phyloP scores from a whole-genome alignment of 2,329 filamentous ascomycete genomes.

The Penicillium carneum region DNA sequence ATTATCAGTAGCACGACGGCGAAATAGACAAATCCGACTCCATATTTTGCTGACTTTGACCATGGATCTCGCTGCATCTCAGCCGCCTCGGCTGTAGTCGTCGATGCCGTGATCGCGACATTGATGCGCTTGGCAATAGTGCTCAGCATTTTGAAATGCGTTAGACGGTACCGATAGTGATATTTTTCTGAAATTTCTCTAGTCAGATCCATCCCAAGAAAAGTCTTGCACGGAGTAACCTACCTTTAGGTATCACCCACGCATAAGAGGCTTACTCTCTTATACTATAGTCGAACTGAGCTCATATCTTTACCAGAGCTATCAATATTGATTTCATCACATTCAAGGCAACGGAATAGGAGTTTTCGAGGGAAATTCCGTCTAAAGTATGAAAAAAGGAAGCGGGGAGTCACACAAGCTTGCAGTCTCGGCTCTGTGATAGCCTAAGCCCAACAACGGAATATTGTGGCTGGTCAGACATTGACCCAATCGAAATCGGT shows the following conservation, averaged over 20 bases:
- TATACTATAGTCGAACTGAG: slow-evolving; percentile 17
- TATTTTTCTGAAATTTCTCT: background rate
- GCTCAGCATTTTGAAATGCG: slow-evolving; percentile 25
- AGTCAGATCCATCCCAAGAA: background rate
- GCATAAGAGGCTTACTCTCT: slow-evolving; percentile 16
- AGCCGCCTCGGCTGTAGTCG: slow-evolving; percentile 62
- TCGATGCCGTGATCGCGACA: slow-evolving; percentile 63
- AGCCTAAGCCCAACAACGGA: slow-evolving; percentile 19
- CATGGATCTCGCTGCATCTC: slow-evolving; percentile 75
- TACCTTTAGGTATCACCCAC: slow-evolving; percentile 5
- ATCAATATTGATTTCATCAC: slow-evolving; percentile 6
- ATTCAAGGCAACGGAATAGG: slow-evolving; percentile 1
- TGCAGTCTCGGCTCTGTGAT: slow-evolving; percentile 21
- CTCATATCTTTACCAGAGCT: slow-evolving; percentile 20
- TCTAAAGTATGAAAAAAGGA: slow-evolving; percentile 27
- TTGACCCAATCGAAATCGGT: slow-evolving; percentile 22
- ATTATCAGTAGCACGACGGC: slow-evolving; percentile 73
- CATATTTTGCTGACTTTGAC: slow-evolving; percentile 83
- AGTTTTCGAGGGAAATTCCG: slow-evolving; percentile 14
- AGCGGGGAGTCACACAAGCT: slow-evolving; percentile 28
- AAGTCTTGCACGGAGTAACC: background rate
- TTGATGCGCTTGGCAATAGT: slow-evolving; percentile 58
- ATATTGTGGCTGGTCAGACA: slow-evolving; percentile 13
- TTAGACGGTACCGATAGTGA: background rate
- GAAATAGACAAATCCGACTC: slow-evolving; percentile 86